Evolutionary conservation across 2,329 filamentous ascomycete species (phyloP).

Genomic region (Leptoxyphium fumago): DNA sequence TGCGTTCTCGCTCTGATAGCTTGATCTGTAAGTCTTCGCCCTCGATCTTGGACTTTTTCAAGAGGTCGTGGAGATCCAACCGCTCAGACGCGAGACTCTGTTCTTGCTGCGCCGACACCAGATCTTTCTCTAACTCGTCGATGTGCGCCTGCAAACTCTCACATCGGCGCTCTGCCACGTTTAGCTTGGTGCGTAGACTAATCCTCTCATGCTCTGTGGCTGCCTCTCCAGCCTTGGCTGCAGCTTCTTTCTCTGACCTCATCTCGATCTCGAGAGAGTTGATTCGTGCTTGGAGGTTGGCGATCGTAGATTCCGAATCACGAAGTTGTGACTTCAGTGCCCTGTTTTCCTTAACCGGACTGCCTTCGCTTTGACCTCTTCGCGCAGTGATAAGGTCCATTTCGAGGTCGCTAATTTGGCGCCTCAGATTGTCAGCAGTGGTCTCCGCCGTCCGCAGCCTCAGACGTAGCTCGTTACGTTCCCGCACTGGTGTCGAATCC

Average conservation of each 20-base stretch:
- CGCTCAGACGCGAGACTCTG: conserved; percentile 39
- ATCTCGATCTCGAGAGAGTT: conserved; percentile 43
- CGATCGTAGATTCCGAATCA: conserved; percentile 21
- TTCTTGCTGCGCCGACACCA: conserved; percentile 41
- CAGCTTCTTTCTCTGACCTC: conserved; percentile 14
- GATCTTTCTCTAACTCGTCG: conserved; percentile 40
- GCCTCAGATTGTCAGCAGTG: conserved; percentile 18
- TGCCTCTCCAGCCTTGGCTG: conserved; percentile 5
- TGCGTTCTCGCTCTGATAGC: conserved; percentile 52
- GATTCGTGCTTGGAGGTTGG: conserved; percentile 37
- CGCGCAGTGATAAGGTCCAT: conserved; percentile 19
- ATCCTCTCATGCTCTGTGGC: conserved; percentile 18
- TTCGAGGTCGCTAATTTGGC: conserved; percentile 21
- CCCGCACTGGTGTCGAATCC: conserved; percentile 19
- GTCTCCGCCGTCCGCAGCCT: conserved; percentile 17
- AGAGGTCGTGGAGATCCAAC: conserved; percentile 44
- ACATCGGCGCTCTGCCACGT: conserved; percentile 21
- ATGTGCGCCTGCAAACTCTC: conserved; percentile 37
- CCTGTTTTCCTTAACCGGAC: conserved; percentile 20
- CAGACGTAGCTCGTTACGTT: conserved; percentile 20
- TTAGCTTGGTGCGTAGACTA: conserved; percentile 18
- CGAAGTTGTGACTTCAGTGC: conserved; percentile 19
- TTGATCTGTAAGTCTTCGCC: conserved; percentile 48
- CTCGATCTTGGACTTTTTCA: conserved; percentile 45
- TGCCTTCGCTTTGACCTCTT: conserved; percentile 13